Evolutionary conservation across 192 early-diverging fungal genomes (phyloP).

Genomic region (Podila minutissima): DNA sequence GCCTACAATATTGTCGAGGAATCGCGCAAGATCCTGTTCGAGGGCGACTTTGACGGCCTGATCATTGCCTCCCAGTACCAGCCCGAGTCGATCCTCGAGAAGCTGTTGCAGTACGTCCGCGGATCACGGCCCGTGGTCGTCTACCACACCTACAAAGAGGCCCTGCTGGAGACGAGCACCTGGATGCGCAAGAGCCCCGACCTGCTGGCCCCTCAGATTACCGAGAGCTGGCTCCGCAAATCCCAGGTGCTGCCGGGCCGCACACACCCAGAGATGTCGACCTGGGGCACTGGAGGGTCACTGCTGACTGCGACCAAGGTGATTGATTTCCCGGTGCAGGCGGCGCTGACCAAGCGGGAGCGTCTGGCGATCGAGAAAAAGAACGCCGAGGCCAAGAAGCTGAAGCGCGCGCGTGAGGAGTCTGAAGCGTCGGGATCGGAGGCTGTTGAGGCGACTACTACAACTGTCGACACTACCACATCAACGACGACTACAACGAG

Average conservation of each 20-base stretch:
- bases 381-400: constrained; percentile 45
- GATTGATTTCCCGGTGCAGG: constrained; percentile 53
- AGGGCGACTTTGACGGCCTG: constrained; percentile 78
- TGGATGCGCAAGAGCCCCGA: constrained; percentile 74
- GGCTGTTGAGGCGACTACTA: not conserved
- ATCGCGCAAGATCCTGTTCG: constrained; percentile 59
- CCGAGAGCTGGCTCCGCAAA: constrained; percentile 92
- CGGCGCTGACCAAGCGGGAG: constrained; percentile 45
- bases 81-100: constrained; percentile 75
- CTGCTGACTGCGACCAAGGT: constrained; percentile 72
- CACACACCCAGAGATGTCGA: constrained; percentile 85
- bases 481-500: not conserved
- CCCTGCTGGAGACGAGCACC: constrained; percentile 67
- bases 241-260: constrained; percentile 85
- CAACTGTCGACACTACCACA: not conserved
- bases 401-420: constrained; percentile 34
- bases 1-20: constrained; percentile 60
- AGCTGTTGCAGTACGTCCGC: constrained; percentile 77
- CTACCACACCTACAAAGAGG: constrained; percentile 77
- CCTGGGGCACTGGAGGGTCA: constrained; percentile 75
- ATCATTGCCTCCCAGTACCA: constrained; percentile 85
- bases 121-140: constrained; percentile 88
- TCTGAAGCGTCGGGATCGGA: not conserved
- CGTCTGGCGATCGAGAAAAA: constrained; percentile 35
- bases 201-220: constrained; percentile 85